A percentile compares a stretch with the other conserved stretches of the same genome.
Conservation (phyloP, 768 basidiomycete species). For the Boletus eberwhitei region DNA sequence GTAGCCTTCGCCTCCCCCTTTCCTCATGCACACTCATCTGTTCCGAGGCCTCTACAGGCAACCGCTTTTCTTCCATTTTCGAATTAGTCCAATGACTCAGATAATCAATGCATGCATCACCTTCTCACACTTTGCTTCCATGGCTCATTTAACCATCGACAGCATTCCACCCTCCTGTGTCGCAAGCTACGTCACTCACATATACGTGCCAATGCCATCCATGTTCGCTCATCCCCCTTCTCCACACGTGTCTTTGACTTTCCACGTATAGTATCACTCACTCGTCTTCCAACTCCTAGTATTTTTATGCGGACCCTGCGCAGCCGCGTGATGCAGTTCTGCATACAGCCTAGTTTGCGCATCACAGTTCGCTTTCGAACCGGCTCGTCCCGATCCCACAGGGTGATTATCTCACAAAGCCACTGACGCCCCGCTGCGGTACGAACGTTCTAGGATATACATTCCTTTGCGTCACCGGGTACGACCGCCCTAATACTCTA, state of each 20-base stretch:
- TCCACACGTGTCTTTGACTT: conserved; percentile 9
- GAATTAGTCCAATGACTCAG: neutral
- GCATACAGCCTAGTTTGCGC: neutral
- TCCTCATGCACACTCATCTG: conserved; percentile 1
- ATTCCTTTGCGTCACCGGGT: neutral
- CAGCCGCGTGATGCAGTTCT: neutral
- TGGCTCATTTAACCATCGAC: neutral
- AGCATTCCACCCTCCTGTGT: neutral
- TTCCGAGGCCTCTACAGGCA: neutral
- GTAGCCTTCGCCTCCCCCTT: neutral
- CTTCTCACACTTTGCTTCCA: conserved; percentile 1
- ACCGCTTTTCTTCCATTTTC: neutral
- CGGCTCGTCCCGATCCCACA: neutral
- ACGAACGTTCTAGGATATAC: neutral
- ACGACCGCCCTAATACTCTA: neutral
- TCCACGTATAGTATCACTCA: neutral
- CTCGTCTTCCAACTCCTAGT: neutral
- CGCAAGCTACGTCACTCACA: neutral
- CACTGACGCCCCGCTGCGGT: neutral
- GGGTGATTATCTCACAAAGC: neutral
- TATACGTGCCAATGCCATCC: neutral
- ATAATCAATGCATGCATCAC: conserved; percentile 2
- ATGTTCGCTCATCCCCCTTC: neutral
- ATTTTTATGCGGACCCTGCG: neutral
- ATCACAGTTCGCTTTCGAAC: neutral